Base-by-base conservation (phyloP, 2,329 filamentous ascomycete species). In the Graphilbum fragrans region DNA sequence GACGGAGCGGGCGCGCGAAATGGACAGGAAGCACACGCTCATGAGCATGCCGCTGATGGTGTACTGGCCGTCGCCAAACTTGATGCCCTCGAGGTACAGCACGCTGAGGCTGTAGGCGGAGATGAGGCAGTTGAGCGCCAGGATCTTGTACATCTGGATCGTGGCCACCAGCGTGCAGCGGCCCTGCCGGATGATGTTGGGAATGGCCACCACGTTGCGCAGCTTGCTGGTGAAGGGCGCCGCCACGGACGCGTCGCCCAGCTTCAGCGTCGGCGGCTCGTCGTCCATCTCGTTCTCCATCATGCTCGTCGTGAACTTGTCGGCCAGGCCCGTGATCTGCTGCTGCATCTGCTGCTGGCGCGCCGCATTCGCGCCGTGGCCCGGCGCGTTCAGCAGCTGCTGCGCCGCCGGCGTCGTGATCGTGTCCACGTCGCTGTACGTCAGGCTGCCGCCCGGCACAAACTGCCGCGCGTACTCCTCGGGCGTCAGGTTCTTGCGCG, bases 131-230 rank as follows among this genome's bases (percentile, higher is more conserved):
- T 98, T 98, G 45, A 98, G 69, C 8, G 92, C 92, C 39, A 98
- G 76, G 53, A 98, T 98, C 74, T 95, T 98, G 78, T 98, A 98
- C 90, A 98, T 98, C 69, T 98, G 92, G 50, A 98, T 96, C 0
- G 92, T 98, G 25, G 92, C 92, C 41, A 98, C 92, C 18, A 98
- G 77, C 8, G 92, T 98, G 68, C 92, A 98, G 47, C 92, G 84
- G 44, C 92, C 92, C 66, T 98, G 92, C 44, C 92, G 85, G 55
- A 98, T 92, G 54, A 98, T 98, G 66, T 98, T 98, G 40, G 92
- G 90, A 44, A 98, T 87, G 31, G 92, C 92, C 53, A 98, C 77
- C 45, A 98, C 92, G 55, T 98, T 95, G 52, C 88, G 85, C 35
- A 98, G 75, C 66, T 98, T 98, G 59, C 86, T 94, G 1, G 92